Evolutionary conservation across 2,329 filamentous ascomycete species (phyloP).

Genomic region (Pyricularia pennisetigena): DNA sequence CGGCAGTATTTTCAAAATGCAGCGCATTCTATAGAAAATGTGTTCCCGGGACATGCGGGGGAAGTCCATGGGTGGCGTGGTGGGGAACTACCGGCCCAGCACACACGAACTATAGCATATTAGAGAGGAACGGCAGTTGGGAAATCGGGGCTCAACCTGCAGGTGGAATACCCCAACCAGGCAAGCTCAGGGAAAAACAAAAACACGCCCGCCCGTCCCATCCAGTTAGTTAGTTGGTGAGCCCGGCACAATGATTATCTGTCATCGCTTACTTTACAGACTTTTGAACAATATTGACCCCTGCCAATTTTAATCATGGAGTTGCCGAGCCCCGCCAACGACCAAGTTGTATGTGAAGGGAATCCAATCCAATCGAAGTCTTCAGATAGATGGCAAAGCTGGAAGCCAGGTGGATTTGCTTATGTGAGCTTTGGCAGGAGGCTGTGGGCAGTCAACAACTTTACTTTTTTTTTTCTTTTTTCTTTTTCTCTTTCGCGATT

Average conservation of each 20-base stretch:
- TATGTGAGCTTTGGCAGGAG: not conserved
- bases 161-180: not conserved
- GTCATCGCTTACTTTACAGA: not conserved
- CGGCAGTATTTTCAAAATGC: not conserved
- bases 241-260: not conserved
- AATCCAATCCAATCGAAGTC: no score
- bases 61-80: slow-evolving; percentile 6
- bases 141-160: not conserved
- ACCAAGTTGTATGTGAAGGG: not conserved
- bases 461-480: no score
- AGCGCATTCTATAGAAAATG: not conserved
- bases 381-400: no score
- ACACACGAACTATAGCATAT: not conserved
- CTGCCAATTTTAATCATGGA: not conserved
- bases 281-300: not conserved
- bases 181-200: slow-evolving; percentile 2
- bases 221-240: not conserved
- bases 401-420: not conserved
- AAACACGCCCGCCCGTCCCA: not conserved
- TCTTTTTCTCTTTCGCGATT: no score
- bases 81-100: slow-evolving; percentile 1
- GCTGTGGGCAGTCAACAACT: no score
- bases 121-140: slow-evolving; percentile 3
- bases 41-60: not conserved
- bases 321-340: not conserved